Conservation (phyloP, 2,329 filamentous ascomycete species). For the Sarocladiaceae sp. region DNA sequence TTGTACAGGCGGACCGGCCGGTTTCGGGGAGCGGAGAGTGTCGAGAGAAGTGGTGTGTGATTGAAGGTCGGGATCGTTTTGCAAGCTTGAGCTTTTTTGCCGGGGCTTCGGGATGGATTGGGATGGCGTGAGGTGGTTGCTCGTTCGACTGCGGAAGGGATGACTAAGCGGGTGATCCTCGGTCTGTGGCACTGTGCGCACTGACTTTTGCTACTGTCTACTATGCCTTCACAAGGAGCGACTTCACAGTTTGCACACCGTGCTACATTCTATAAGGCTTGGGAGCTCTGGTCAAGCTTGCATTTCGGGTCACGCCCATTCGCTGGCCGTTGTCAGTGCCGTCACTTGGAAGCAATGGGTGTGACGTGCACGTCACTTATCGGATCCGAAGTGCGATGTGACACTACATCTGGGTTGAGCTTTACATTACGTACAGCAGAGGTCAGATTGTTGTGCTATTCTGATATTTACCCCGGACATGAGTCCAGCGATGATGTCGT, state of each 20-base stretch:
- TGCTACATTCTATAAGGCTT: not conserved
- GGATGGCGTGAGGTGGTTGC: slow-evolving; percentile 11
- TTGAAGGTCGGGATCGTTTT: slow-evolving; percentile 4
- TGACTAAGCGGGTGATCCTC: slow-evolving; percentile 10
- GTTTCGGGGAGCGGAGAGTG: not conserved
- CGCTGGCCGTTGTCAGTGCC: not conserved
- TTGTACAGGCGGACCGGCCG: slow-evolving; percentile 10
- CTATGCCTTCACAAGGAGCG: too few relatives aligned
- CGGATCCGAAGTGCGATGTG: too few relatives aligned
- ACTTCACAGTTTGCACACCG: slow-evolving; percentile 5
- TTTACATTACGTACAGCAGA: too few relatives aligned
- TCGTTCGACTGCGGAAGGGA: slow-evolving; percentile 2
- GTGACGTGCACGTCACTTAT: not conserved
- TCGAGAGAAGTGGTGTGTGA: slow-evolving; percentile 5
- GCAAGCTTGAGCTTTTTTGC: slow-evolving; percentile 10
- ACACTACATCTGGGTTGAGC: too few relatives aligned
- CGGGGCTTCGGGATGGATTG: slow-evolving; percentile 10
- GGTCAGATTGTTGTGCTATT: too few relatives aligned
- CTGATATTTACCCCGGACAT: too few relatives aligned
- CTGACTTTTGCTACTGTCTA: not conserved
- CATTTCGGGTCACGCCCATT: slow-evolving; percentile 10
- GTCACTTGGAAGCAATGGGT: not conserved
- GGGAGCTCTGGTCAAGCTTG: slow-evolving; percentile 8
- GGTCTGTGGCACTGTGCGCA: slow-evolving; percentile 2
- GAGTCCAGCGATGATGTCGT: too few relatives aligned